These are phyloP conservation scores for Hypsizygus marmoreus DNA, from an alignment of 768 basidiomycete genomes.

Conservation along the genomic window DNA sequence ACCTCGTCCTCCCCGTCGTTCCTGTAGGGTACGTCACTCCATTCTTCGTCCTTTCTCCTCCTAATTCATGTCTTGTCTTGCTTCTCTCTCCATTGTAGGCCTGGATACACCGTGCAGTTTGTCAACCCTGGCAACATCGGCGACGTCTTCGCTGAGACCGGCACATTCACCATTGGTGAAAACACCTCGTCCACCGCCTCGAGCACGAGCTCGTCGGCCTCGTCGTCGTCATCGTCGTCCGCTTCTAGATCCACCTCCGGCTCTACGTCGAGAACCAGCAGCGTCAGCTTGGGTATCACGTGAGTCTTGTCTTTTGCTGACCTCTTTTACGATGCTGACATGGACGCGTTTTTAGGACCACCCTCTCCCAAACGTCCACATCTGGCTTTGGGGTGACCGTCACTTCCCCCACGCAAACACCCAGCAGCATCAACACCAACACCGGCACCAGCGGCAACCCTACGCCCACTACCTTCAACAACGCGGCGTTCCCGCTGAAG, in stretches of 20 bases:
- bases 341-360: slow-evolving; percentile 4
- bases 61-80: too few relatives aligned
- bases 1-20: slow-evolving; percentile 48
- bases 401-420: slow-evolving; percentile 4
- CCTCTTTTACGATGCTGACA: neutral
- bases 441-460: slow-evolving; percentile 27
- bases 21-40: slow-evolving; percentile 42
- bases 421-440: slow-evolving; percentile 13
- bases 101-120: slow-evolving; percentile 49
- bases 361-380: slow-evolving; percentile 1
- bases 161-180: slow-evolving; percentile 43
- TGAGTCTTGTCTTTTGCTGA: slow-evolving; percentile 3
- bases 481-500: slow-evolving; percentile 34
- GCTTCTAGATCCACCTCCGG: slow-evolving; percentile 2
- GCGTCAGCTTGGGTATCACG: slow-evolving; percentile 2
- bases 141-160: slow-evolving; percentile 40
- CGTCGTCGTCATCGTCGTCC: slow-evolving; percentile 8
- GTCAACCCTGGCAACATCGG: slow-evolving; percentile 48
- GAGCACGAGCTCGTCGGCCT: slow-evolving; percentile 12
- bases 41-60: neutral
- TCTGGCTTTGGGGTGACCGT: slow-evolving; percentile 20
- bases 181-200: slow-evolving; percentile 12
- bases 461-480: slow-evolving; percentile 27
- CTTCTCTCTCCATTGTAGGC: slow-evolving; percentile 32
- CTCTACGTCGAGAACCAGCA: slow-evolving; percentile 4